Conservation (phyloP, 768 basidiomycete genomes). For the Calocybe cyanea region DNA sequence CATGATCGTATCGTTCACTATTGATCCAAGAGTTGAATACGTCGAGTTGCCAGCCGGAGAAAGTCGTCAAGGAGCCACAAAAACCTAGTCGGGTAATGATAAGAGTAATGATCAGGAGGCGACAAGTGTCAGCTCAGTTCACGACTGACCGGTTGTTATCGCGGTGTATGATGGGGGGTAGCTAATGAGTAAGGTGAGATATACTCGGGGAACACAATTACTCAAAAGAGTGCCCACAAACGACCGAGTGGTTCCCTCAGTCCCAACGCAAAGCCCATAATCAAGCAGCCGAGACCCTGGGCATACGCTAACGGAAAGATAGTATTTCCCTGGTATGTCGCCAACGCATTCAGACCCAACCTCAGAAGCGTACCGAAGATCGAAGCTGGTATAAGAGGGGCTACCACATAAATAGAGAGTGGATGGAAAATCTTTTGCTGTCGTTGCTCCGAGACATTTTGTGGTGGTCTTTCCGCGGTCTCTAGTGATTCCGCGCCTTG, state of each 20-base stretch:
- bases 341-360: slow-evolving; percentile 72
- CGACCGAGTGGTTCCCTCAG: slow-evolving; percentile 69
- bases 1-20: slow-evolving; percentile 45
- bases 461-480: slow-evolving; percentile 33
- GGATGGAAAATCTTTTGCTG: slow-evolving; percentile 40
- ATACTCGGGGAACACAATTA: not conserved
- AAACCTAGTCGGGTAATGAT: slow-evolving; percentile 60
- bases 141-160: slow-evolving; percentile 66
- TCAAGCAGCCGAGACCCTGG: slow-evolving; percentile 83
- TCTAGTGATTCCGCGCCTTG: slow-evolving; percentile 24
- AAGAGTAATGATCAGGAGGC: too few species aligned
- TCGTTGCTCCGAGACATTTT: slow-evolving; percentile 25
- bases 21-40: slow-evolving; percentile 86
- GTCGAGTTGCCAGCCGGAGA: slow-evolving; percentile 93
- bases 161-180: slow-evolving; percentile 88
- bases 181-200: slow-evolving; percentile 35
- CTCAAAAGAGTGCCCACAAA: slow-evolving; percentile 50
- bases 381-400: slow-evolving; percentile 75
- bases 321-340: slow-evolving; percentile 65
- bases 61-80: slow-evolving; percentile 95
- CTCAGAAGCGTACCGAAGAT: slow-evolving; percentile 83
- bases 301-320: slow-evolving; percentile 84
- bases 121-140: too few species aligned
- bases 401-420: slow-evolving; percentile 58
- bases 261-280: slow-evolving; percentile 82